phyloP scores from a whole-genome alignment of 192 early-diverging fungal species.

The Helicostylum pulchrum region DNA sequence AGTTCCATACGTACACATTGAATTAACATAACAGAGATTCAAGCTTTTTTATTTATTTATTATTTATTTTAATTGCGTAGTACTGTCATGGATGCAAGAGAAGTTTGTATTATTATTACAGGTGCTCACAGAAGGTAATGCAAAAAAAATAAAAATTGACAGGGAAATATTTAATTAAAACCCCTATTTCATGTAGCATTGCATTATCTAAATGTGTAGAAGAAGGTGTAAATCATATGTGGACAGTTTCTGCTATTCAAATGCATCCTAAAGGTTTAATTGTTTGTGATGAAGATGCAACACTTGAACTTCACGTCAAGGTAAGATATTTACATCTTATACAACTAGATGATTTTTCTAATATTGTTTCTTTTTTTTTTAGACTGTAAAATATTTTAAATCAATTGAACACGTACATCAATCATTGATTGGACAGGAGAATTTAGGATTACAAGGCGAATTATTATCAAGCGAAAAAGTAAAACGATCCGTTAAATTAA shows the following conservation, averaged over 20 bases:
- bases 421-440: slow-evolving; percentile 21
- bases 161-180: not conserved
- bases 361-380: not conserved
- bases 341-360: not conserved
- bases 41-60: too few species aligned
- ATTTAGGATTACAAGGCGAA: slow-evolving; percentile 19
- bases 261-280: slow-evolving; percentile 76
- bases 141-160: slow-evolving; percentile 24
- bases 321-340: not conserved
- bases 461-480: slow-evolving; percentile 4
- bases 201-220: slow-evolving; percentile 84
- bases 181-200: slow-evolving; percentile 24
- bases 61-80: too few species aligned
- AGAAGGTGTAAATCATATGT: slow-evolving; percentile 83
- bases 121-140: slow-evolving; percentile 67
- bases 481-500: not conserved
- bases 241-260: slow-evolving; percentile 84
- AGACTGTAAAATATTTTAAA: slow-evolving; percentile 85
- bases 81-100: slow-evolving; percentile 82
- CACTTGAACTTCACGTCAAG: slow-evolving; percentile 83
- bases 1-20: slow-evolving; percentile 21
- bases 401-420: slow-evolving; percentile 81
- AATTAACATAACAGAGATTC: not conserved
- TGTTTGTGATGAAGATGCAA: slow-evolving; percentile 85
- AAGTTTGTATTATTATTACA: slow-evolving; percentile 81